Base-by-base conservation (phyloP, 2,329 filamentous ascomycete species). In the Fonsecaea nubica region DNA sequence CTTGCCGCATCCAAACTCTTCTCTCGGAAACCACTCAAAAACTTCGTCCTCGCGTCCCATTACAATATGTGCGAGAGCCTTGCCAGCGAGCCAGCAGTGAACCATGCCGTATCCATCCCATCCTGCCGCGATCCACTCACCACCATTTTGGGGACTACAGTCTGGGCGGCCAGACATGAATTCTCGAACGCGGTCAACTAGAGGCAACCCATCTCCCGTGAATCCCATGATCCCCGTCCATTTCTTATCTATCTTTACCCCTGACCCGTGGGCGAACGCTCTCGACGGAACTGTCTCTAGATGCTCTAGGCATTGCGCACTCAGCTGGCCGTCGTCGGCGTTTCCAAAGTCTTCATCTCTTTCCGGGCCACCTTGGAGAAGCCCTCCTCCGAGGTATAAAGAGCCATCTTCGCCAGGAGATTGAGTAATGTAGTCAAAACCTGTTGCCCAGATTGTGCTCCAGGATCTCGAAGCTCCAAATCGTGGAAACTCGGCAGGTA, bases 141-240 rank as follows among this genome's bases (percentile, higher is more conserved):
- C 72, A 13, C 53, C 64, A 32, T 18, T 10, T 3, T 15, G 9
- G 4, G 64, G 55, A 48, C 64, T 57, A 38, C 64, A 67, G 15
- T 69, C 64, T 5, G 63, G 61, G 45, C 67, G 60, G 21, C 67
- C 67, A 18, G 67, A 69, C 30, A 69, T 21, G 50, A 57, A 62
- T 3, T 13, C 25, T 7, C 64, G 64, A 10, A 75, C 58, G 1
- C 65, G 68, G 4, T 75, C 76, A 0, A 78, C 72, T 2, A 75
- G 42, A 2, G 76, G 76, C 15, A 75, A 45, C 7, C 65, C 75
- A 63, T 74, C 75, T 0, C 73, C 69, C 0, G 76, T 76, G 63
- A 75, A 66, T 15, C 74, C 74, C 68, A 77, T 73, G 57, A 76
- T 76, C 0, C 76, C 76, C 4, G 74, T 73, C 76, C 76, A 77